Base-by-base conservation (phyloP, 345 rosid species). In the Litchi chinensis region DNA sequence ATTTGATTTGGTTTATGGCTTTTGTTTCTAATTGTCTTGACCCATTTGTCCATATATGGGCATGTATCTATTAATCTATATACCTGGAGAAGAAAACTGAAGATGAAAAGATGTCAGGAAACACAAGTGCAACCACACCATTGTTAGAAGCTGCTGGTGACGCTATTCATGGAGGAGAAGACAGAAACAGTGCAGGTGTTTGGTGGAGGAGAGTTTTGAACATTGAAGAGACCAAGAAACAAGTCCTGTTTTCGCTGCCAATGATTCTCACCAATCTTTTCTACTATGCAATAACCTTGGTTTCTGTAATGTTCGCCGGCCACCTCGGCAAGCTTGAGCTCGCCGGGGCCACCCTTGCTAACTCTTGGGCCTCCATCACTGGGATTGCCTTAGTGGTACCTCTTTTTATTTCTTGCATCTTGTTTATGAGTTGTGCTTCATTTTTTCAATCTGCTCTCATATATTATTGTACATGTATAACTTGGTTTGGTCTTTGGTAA, bases 311-410 rank as follows among this genome's bases (percentile, higher is more conserved):
- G 52, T 46, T 46, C 52, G 52, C 12, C 52, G 93, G 94, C 60
- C 97, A 91, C 73, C 91, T 90, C 8, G 95, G 98, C 10, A 74
- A 87, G 62, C 91, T 87, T 37, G 83, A 92, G 69, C 95, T 94
- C 5, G 97, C 98, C 24, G 92, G 92, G 13, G 89, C 98, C 77
- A 90, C 98, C 46, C 93, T 94, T 13, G 98, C 92, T 80, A 91
- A 91, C 80, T 90, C 95, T 10, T 94, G 95, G 98, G 89, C 92
- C 82, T 79, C 85, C 18, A 94, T 88, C 88, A 86, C 94, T 12
- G 94, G 97, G 76, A 81, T 91, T 74, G 95, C 93, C 75, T 88
- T 91, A 80, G 83, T 91, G 98, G 97, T 92, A 85, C 8, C 52
- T 46, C 16, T 32, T 32, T 32, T 32, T 32, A 3, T 32, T 32